Evolutionary conservation across 768 basidiomycete genomes (phyloP).

Genomic region (Kwoniella sp.): DNA sequence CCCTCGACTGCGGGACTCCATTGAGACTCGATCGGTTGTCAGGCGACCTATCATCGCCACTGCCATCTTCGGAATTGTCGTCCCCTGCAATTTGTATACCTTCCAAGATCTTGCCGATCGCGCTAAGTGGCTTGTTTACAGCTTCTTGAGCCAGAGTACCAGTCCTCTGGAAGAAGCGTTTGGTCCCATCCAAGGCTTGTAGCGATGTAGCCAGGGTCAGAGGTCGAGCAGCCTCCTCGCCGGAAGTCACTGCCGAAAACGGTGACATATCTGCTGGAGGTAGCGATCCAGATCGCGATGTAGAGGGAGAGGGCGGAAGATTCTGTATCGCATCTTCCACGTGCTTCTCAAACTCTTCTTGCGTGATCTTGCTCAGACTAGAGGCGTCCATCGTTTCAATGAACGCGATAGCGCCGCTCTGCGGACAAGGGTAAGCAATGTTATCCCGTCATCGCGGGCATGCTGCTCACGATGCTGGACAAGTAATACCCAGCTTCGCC

Average conservation of each 20-base stretch:
- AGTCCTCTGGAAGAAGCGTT: slow-evolving; percentile 77
- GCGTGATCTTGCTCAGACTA: slow-evolving; percentile 84
- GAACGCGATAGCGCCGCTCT: slow-evolving; percentile 96
- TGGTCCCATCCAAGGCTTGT: slow-evolving; percentile 63
- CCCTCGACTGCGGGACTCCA: slow-evolving; percentile 4
- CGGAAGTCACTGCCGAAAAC: slow-evolving; percentile 48
- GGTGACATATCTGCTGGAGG: slow-evolving; percentile 45
- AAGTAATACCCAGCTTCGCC: slow-evolving; percentile 97
- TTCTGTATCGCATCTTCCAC: slow-evolving; percentile 62
- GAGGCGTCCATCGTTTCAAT: slow-evolving; percentile 98
- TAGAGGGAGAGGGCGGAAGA: slow-evolving; percentile 72
- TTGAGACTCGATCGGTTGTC: background rate
- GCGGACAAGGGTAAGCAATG: too few relatives aligned
- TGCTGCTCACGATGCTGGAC: slow-evolving; percentile 68
- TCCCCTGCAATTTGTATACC: slow-evolving; percentile 72
- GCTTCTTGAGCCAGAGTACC: slow-evolving; percentile 61
- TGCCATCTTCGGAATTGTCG: slow-evolving; percentile 55
- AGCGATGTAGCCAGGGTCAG: slow-evolving; percentile 59
- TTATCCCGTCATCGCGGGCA: background rate
- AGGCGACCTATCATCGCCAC: slow-evolving; percentile 1
- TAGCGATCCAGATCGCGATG: slow-evolving; percentile 55
- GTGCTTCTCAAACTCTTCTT: slow-evolving; percentile 83
- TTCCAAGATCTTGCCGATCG: slow-evolving; percentile 80
- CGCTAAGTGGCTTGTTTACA: slow-evolving; percentile 83
- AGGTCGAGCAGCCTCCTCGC: slow-evolving; percentile 84